phyloP scores from a whole-genome alignment of 2,329 filamentous ascomycete species.

The Beauveria rudraprayagi region DNA sequence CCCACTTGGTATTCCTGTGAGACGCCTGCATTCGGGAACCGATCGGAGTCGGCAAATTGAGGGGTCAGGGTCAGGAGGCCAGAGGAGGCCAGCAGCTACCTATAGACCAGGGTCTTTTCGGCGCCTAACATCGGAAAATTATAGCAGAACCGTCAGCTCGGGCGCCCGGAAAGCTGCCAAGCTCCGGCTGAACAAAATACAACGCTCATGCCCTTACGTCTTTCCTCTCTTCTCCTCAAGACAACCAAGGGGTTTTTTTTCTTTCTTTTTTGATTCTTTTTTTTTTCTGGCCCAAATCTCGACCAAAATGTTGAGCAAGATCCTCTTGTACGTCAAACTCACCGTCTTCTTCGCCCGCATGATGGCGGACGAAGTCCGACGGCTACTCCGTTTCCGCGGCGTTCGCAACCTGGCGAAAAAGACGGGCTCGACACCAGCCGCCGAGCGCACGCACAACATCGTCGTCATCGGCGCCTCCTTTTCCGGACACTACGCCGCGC shows the following conservation, averaged over 20 bases:
- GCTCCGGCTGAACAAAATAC: background rate
- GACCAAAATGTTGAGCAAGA: constrained; percentile 21
- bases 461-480: constrained; percentile 52
- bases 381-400: constrained; percentile 14
- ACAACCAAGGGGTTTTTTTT: too few relatives aligned
- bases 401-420: constrained; percentile 11
- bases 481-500: constrained; percentile 42
- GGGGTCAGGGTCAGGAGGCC: background rate
- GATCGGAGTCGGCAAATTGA: constrained; percentile 10
- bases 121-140: background rate
- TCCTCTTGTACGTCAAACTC: constrained; percentile 22
- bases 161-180: background rate
- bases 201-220: background rate
- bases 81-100: background rate
- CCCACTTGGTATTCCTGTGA: background rate
- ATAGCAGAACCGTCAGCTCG: background rate
- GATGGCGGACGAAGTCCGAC: constrained; percentile 16
- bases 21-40: background rate
- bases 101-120: background rate
- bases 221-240: too few relatives aligned
- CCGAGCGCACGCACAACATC: constrained; percentile 33
- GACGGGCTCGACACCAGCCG: constrained; percentile 12
- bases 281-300: background rate
- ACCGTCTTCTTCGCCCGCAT: constrained; percentile 20
- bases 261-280: background rate